Evolutionary conservation across 192 early-diverging fungal species (phyloP).

Genomic region (Cetraspora pellucida): DNA sequence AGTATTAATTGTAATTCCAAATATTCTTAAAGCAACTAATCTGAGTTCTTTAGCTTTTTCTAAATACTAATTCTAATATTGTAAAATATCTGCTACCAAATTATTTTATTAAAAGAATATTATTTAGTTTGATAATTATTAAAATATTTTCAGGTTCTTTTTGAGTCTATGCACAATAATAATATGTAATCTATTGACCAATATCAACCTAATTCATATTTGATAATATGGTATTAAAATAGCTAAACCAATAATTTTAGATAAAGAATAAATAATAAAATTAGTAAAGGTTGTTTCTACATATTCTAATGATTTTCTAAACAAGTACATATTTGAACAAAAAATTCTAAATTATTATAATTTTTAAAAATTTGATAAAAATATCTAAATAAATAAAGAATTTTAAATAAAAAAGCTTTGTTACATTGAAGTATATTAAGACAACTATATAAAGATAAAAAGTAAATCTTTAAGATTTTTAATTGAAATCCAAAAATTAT

Average conservation of each 20-base stretch:
- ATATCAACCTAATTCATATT: neutral
- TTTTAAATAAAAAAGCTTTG: conserved; percentile 5
- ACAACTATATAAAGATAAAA: neutral
- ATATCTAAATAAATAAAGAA: conserved; percentile 1
- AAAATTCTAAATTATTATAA: neutral
- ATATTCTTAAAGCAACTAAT: neutral
- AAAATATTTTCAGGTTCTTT: conserved; percentile 15
- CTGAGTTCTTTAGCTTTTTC: neutral
- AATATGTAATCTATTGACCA: conserved; percentile 25
- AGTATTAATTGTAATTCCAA: neutral
- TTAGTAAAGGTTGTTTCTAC: neutral
- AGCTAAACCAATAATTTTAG: neutral
- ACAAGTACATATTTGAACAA: neutral
- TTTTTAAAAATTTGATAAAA: neutral
- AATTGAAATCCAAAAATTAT: neutral
- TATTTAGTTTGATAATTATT: conserved; percentile 2
- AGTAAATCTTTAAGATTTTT: neutral
- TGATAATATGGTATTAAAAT: neutral
- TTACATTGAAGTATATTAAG: neutral
- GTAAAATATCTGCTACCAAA: neutral
- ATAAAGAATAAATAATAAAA: conserved; percentile 14
- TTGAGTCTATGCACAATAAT: conserved; percentile 20
- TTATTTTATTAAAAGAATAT: conserved; percentile 25
- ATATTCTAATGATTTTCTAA: neutral
- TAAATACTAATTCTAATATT: neutral